Evolutionary conservation across 1,284 basidiomycete species (phyloP).

Genomic region (Malassezia sympodialis): DNA sequence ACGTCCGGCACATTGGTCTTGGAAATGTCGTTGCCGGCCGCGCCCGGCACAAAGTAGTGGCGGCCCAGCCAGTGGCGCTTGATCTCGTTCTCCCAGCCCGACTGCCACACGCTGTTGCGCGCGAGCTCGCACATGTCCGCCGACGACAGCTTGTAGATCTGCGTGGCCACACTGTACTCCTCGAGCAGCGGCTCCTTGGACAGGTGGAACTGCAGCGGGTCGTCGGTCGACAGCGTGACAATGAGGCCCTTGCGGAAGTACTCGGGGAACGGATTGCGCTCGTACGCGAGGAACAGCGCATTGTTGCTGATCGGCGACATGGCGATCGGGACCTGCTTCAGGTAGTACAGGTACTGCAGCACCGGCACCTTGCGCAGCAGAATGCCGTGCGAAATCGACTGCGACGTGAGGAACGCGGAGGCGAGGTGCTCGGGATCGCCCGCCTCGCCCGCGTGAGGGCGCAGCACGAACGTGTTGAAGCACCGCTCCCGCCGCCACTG

Average conservation of each 20-base stretch:
- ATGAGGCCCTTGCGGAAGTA: constrained; percentile 95
- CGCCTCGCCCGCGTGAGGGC: constrained; percentile 94
- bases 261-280: constrained; percentile 90
- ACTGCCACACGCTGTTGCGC: constrained; percentile 88
- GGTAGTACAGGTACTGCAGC: constrained; percentile 63
- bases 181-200: constrained; percentile 73
- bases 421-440: constrained; percentile 96
- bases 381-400: constrained; percentile 98
- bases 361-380: constrained; percentile 92
- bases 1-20: constrained; percentile 71
- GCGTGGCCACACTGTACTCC: constrained; percentile 91
- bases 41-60: constrained; percentile 63
- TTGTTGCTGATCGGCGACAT: constrained; percentile 99
- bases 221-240: constrained; percentile 91
- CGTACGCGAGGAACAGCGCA: constrained; percentile 89
- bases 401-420: constrained; percentile 86
- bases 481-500: constrained; percentile 75
- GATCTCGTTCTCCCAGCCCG: constrained; percentile 96
- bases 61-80: constrained; percentile 75
- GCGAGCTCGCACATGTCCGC: constrained; percentile 70
- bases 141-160: constrained; percentile 47
- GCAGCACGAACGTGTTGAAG: constrained; percentile 89
- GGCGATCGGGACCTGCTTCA: constrained; percentile 55
- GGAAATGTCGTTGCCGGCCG: constrained; percentile 38
- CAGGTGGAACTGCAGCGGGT: constrained; percentile 56